A percentile compares a stretch with the other conserved stretches of the same genome.
Evolutionary conservation across 148 eudicot species (phyloP).

Genomic region (Vaccinium vitisidaea): DNA sequence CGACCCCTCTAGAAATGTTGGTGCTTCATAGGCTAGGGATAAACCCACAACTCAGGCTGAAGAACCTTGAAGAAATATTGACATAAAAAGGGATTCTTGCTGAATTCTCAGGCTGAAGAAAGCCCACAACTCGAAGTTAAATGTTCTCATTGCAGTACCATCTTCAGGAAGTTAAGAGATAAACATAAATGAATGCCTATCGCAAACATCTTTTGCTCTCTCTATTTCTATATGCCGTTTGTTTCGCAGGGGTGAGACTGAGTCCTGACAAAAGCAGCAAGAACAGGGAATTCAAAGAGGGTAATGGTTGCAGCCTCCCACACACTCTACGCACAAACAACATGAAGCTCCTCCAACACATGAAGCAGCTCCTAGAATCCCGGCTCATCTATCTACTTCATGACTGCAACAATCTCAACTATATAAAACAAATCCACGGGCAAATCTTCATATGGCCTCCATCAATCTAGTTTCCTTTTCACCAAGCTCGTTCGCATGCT

Average conservation of each 20-base stretch:
- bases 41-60: no score
- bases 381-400: conserved; percentile 28
- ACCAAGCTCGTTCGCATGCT: conserved; percentile 50
- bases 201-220: background rate
- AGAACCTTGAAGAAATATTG: no score
- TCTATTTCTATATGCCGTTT: background rate
- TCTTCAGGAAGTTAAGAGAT: background rate
- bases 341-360: background rate
- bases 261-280: background rate
- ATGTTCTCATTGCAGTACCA: background rate
- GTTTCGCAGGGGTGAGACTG: no score
- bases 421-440: conserved; percentile 39
- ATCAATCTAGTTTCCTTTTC: conserved; percentile 36
- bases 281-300: no score
- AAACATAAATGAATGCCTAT: background rate
- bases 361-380: conserved; percentile 27
- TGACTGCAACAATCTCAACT: conserved; percentile 25
- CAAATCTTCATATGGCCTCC: conserved; percentile 32
- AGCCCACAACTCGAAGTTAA: no score
- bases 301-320: conserved; percentile 6
- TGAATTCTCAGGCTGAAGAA: no score
- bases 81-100: no score
- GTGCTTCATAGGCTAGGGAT: no score
- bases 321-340: background rate
- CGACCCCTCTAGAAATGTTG: no score